Evolutionary conservation across 805 yeast genomes (phyloP).

Genomic region (Jamesozyma lodderae): DNA sequence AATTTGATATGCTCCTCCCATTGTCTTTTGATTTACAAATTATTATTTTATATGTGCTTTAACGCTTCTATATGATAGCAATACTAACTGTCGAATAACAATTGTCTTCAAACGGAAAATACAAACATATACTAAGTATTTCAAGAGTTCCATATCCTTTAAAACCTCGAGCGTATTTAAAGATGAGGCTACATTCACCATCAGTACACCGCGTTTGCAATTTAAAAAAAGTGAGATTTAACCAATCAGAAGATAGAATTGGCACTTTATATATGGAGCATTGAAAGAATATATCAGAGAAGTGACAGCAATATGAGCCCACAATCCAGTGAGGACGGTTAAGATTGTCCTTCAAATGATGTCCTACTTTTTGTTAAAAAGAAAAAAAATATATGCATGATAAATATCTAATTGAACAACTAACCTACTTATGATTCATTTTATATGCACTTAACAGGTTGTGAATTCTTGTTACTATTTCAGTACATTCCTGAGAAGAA

Average conservation of each 20-base stretch:
- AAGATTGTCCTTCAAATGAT: too few relatives aligned
- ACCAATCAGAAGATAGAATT: not conserved
- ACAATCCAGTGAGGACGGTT: too few relatives aligned
- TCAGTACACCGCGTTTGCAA: not conserved
- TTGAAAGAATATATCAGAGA: not conserved
- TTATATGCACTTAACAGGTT: slow-evolving; percentile 48
- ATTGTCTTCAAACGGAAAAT: too few relatives aligned
- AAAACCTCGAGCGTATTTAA: too few relatives aligned
- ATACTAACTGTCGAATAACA: too few relatives aligned
- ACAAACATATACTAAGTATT: too few relatives aligned
- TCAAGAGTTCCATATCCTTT: too few relatives aligned
- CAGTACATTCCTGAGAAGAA: slow-evolving; percentile 50
- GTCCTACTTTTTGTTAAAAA: not conserved
- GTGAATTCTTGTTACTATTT: slow-evolving; percentile 64
- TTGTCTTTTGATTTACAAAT: too few relatives aligned
- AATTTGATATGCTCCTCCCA: slow-evolving; percentile 81
- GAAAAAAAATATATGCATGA: not conserved
- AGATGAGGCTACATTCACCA: not conserved
- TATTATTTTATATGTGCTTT: too few relatives aligned
- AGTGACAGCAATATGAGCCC: too few relatives aligned
- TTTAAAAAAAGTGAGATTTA: not conserved
- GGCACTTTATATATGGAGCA: too few relatives aligned
- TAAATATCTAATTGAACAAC: not conserved
- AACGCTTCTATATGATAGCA: too few relatives aligned
- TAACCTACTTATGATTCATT: slow-evolving; percentile 29